A percentile compares a stretch with the other conserved stretches of the same genome.
Evolutionary conservation across 2,329 filamentous ascomycete species (phyloP).

Genomic region (Claviceps lovelessii): DNA sequence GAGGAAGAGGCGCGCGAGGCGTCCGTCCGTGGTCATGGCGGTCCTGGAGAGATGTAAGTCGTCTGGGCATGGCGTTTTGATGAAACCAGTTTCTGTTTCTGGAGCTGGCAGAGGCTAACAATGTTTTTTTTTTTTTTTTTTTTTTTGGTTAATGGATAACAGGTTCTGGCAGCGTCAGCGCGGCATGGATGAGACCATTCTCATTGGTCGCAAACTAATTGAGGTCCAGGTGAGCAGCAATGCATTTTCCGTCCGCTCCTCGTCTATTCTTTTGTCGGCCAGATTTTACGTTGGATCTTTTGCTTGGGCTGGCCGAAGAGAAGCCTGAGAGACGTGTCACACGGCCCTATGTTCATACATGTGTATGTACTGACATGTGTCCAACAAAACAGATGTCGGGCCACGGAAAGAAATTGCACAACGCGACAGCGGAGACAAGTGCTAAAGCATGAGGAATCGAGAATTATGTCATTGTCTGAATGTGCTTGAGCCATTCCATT

Average conservation of each 20-base stretch:
- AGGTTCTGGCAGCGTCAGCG: slow-evolving; percentile 51
- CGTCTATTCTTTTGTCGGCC: not conserved
- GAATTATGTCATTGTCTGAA: too few species aligned
- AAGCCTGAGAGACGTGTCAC: too few species aligned
- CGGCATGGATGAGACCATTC: slow-evolving; percentile 41
- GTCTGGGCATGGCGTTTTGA: not conserved
- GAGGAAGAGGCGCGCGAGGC: slow-evolving; percentile 47
- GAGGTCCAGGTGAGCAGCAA: slow-evolving; percentile 23
- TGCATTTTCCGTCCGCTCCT: not conserved
- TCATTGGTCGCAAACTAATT: slow-evolving; percentile 41
- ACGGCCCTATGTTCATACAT: not conserved
- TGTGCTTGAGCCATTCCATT: not conserved
- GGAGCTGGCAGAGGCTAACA: not conserved
- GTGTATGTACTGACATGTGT: not conserved
- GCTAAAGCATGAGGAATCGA: not conserved
- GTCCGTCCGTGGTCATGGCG: slow-evolving; percentile 34
- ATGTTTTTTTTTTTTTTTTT: too few species aligned
- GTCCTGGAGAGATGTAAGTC: slow-evolving; percentile 36
- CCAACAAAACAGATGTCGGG: not conserved
- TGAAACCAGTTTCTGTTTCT: not conserved
- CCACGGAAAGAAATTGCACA: not conserved
- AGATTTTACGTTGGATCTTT: too few species aligned
- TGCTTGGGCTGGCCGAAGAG: too few species aligned
- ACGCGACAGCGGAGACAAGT: not conserved
- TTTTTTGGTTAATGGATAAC: not conserved